Evolutionary conservation across 805 yeast genomes (phyloP), one percentile per base, ranked within the genome.

Genomic region (Ogataea methanolica): DNA sequence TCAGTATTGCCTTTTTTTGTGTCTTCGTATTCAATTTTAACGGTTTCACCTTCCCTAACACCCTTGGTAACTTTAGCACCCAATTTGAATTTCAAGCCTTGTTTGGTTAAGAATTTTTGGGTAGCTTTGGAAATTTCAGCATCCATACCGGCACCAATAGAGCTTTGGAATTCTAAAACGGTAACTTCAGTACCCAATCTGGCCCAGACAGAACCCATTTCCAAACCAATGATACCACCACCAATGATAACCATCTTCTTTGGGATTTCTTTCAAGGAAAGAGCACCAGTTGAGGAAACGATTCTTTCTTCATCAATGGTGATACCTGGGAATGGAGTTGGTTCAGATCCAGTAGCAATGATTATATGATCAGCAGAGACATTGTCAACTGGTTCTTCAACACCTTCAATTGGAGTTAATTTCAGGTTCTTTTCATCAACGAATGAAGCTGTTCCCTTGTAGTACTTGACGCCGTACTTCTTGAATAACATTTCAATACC

Each of bases 141-240:
- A 69, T 94, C 99, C 97, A 94, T 94, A 59, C 97, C 95, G 51
- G 97, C 98, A 76, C 99, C 99, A 65, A 94, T 85, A 54, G 94
- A 78, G 61, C 77, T 76, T 70, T 84, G 88, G 82, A 80, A 94
- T 78, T 94, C 99, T 51, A 94, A 73, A 47, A 94, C 85, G 39
- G 97, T 92, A 55, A 94, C 99, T 74, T 94, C 90, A 39, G 96
- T 75, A 40, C 99, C 99, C 62, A 94, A 75, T 73, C 99, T 83
- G 49, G 91, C 74, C 85, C 95, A 94, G 42, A 94, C 99, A 23
- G 98, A 91, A 54, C 96, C 99, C 97, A 94, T 94, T 76, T 94
- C 99, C 59, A 94, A 81, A 65, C 99, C 99, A 68, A 94, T 94
- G 74, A 94, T 92, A 78, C 99, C 99, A 73, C 97, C 99, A 68